These are phyloP conservation scores for Yarrowia porcina DNA, from an alignment of 805 yeast genomes.

Conservation along the genomic window DNA sequence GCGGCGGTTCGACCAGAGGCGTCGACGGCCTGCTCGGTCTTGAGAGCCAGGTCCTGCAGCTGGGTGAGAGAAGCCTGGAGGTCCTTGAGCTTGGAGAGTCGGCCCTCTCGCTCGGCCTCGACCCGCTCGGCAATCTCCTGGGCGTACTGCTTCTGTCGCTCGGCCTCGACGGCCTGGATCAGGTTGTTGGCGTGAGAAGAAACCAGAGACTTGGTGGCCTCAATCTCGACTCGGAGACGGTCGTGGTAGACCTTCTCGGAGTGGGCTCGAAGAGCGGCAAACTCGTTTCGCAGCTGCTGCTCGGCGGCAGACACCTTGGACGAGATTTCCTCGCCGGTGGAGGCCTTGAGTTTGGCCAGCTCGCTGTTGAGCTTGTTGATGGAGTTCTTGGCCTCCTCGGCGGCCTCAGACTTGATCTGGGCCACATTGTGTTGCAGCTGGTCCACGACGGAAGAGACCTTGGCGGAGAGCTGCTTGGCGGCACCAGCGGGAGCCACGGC, in stretches of 20 bases:
- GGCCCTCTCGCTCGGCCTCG: constrained; percentile 72
- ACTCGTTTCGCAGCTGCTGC: constrained; percentile 53
- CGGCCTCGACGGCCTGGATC: constrained; percentile 61
- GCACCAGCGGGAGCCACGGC: constrained; percentile 28
- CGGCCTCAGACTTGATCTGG: constrained; percentile 27
- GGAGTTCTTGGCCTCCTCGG: constrained; percentile 24
- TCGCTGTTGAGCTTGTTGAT: constrained; percentile 27
- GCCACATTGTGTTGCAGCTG: constrained; percentile 32
- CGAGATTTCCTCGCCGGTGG: constrained; percentile 21
- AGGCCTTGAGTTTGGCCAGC: constrained; percentile 27
- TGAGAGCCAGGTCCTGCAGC: constrained; percentile 44
- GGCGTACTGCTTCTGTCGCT: constrained; percentile 66
- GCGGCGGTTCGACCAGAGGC: constrained; percentile 43
- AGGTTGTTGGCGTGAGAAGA: constrained; percentile 71
- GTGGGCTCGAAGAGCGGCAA: constrained; percentile 22
- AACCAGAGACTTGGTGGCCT: constrained; percentile 62
- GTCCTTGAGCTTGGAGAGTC: constrained; percentile 64
- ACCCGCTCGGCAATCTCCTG: constrained; percentile 55
- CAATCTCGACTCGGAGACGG: constrained; percentile 48
- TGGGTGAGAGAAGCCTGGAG: constrained; percentile 57
- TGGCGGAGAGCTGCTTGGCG: constrained; percentile 32
- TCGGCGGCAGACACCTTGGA: constrained; percentile 56
- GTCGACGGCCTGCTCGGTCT: constrained; percentile 42
- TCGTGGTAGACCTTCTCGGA: constrained; percentile 21
- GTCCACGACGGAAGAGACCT: constrained; percentile 31